phyloP scores from a whole-genome alignment of 2,329 filamentous ascomycete genomes.

The Phyllachora maydis region DNA sequence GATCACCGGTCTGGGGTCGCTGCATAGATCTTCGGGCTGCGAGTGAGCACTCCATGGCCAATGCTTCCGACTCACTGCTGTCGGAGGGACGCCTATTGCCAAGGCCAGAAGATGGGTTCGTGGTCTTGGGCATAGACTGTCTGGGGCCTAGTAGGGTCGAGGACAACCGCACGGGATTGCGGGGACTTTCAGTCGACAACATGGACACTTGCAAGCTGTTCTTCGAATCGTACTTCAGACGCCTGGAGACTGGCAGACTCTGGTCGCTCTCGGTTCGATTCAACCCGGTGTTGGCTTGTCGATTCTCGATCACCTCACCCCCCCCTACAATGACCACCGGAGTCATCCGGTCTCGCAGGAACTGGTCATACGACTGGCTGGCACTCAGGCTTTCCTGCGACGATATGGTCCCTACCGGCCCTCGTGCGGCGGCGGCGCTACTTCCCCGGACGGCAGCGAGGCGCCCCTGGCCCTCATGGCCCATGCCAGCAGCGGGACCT shows the following conservation, averaged over 20 bases:
- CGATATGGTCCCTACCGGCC: constrained; percentile 18
- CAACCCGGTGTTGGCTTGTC: constrained; percentile 29
- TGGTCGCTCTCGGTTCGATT: constrained; percentile 26
- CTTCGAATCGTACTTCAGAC: constrained; percentile 21
- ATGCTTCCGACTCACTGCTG: constrained; percentile 31
- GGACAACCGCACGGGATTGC: constrained; percentile 31
- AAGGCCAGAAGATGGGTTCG: constrained; percentile 7
- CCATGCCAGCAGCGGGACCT: constrained; percentile 79
- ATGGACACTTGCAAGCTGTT: constrained; percentile 18
- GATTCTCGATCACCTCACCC: constrained; percentile 38
- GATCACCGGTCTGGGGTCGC: constrained; percentile 22
- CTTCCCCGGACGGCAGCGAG: constrained; percentile 40
- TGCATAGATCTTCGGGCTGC: constrained; percentile 34
- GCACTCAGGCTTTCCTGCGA: constrained; percentile 30
- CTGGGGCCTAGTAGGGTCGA: constrained; percentile 19
- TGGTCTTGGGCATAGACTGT: too few relatives aligned
- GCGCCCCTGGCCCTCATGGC: constrained; percentile 68
- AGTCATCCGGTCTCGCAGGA: constrained; percentile 39
- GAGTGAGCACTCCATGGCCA: constrained; percentile 25
- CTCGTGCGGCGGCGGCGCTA: constrained; percentile 35
- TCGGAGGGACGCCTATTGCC: constrained; percentile 26
- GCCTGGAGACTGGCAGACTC: constrained; percentile 17
- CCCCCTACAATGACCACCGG: constrained; percentile 47
- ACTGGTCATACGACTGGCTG: constrained; percentile 26
- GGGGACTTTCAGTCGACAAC: constrained; percentile 16